Evolutionary conservation across 139 green algal genomes (phyloP), one percentile per base, ranked within the genome.

Genomic region (Chlorella sp.): DNA sequence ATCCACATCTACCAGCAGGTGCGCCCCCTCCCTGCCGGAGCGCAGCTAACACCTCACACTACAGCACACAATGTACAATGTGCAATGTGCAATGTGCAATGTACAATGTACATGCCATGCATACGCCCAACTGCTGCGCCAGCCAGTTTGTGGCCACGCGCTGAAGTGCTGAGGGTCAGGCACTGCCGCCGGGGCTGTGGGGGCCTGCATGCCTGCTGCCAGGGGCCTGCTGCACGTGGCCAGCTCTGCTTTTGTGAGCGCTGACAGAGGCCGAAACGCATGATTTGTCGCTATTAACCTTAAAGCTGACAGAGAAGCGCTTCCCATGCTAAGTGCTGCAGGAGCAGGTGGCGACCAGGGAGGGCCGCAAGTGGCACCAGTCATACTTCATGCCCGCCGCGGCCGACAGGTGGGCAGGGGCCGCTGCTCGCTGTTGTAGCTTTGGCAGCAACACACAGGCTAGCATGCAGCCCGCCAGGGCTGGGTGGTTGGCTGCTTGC

Each of bases 311-410:
- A 80, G 12, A 81, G 75, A 14, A 34, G 14, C 76, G 32, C 34
- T 39, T 1, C 77, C 77, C 34, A 21, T 57, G 37, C 57, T 21
- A 37, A 2, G 64, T 14, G 11, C 16, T 57, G 73, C 86, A 89
- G 86, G 86, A 89, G 73, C 86, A 39, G 48, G 42, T 28, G 2
- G 48, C 48, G 48, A 32, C 9, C 60, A 81, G 85, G 79, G 89
- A 84, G 83, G 91, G 37, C 76, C 80, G 39, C 48, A 84, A 83
- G 37, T 90, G 86, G 89, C 85, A 5, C 85, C 85, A 30, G 73
- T 81, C 15, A 40, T 81, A 53, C 75, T 81, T 85, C 86, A 93
- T 93, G 89, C 91, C 91, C 9, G 86, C 89, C 3, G 64, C 64
- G 1, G 78, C 69, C 36, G 91, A 93, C 91, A 92, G 84, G 79